Evolutionary conservation across 176 grass and related monocot genomes (phyloP).

Genomic region (Avena sativa): DNA sequence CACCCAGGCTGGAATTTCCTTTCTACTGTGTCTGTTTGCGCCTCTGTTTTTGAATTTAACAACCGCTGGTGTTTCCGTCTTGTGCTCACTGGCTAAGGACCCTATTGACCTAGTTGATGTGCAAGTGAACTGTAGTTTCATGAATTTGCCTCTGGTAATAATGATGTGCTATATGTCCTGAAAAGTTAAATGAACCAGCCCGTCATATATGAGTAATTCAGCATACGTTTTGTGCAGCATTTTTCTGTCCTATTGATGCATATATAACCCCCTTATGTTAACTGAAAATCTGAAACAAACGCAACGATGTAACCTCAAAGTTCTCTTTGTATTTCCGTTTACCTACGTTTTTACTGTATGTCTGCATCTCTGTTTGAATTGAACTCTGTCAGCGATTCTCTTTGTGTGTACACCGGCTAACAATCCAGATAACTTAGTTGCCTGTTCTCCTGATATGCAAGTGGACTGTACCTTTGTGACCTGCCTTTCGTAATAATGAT

Average conservation of each 20-base stretch:
- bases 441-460: neutral
- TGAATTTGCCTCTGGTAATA: neutral
- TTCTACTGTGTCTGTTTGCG: neutral
- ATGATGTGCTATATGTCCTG: neutral
- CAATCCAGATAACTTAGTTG: neutral
- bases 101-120: neutral
- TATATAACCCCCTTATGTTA: neutral
- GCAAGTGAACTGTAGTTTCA: neutral
- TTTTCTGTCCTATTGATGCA: neutral
- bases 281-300: neutral
- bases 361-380: neutral
- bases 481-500: too few species aligned
- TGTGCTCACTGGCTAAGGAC: neutral
- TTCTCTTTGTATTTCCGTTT: neutral
- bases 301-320: neutral
- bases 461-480: neutral
- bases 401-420: too few species aligned
- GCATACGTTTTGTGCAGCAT: neutral
- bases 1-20: neutral
- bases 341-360: neutral
- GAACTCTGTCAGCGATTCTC: too few species aligned
- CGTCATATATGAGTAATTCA: neutral
- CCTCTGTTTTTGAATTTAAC: neutral
- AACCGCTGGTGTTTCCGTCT: neutral
- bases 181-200: neutral